Evolutionary conservation across 2,329 filamentous ascomycete genomes (phyloP).

Genomic region (Tolypocladium ovalisporum): DNA sequence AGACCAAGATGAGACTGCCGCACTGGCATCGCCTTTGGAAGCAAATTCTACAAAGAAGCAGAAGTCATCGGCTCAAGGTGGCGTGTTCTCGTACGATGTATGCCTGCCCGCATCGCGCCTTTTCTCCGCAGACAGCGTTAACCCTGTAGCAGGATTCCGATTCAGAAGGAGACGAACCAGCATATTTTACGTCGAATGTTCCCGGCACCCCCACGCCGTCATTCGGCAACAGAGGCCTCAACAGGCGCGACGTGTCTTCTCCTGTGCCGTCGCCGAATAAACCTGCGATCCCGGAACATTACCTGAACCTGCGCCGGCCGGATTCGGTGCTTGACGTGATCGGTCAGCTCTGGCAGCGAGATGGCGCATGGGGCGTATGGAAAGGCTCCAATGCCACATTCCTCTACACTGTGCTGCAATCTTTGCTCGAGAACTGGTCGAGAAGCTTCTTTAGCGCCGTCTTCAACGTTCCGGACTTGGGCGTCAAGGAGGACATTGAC

Average conservation of each 20-base stretch:
- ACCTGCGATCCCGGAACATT: constrained; percentile 35
- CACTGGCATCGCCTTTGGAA: constrained; percentile 11
- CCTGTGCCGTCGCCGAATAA: constrained; percentile 19
- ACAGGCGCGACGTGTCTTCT: constrained; percentile 18
- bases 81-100: constrained; percentile 23
- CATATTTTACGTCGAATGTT: constrained; percentile 67
- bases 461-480: constrained; percentile 78
- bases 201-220: constrained; percentile 43
- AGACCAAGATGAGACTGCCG: constrained; percentile 38
- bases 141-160: constrained; percentile 40
- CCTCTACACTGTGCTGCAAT: constrained; percentile 76
- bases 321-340: constrained; percentile 82
- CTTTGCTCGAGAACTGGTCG: constrained; percentile 85
- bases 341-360: constrained; percentile 77
- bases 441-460: constrained; percentile 83
- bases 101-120: constrained; percentile 3
- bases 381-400: constrained; percentile 90
- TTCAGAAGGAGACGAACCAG: constrained; percentile 66
- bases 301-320: constrained; percentile 59
- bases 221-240: constrained; percentile 17
- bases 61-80: constrained; percentile 19
- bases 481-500: constrained; percentile 65
- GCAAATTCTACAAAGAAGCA: constrained; percentile 16
- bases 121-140: background rate
- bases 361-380: constrained; percentile 88